Evolutionary conservation across 2,329 filamentous ascomycete genomes (phyloP).

Genomic region (Fusarium palustre): DNA sequence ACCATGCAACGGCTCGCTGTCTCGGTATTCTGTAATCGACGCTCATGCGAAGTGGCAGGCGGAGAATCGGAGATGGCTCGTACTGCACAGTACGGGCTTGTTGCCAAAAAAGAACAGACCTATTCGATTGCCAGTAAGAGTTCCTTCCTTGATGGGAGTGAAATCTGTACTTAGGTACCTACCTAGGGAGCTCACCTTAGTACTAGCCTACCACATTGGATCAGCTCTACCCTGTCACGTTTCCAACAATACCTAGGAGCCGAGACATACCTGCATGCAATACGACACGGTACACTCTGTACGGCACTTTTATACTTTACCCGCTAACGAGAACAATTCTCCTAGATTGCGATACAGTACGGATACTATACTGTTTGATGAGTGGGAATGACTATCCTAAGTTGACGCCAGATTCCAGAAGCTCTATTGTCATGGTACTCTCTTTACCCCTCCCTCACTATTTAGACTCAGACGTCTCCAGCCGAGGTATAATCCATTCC

Average conservation of each 20-base stretch:
- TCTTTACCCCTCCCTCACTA: conserved; percentile 7
- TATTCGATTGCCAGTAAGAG: not conserved
- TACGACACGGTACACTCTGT: not conserved
- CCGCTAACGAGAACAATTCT: conserved; percentile 5
- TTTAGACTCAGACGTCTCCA: not conserved
- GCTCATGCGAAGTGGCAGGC: not conserved
- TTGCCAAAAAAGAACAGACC: not conserved
- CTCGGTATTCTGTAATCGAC: not conserved
- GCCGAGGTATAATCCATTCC: conserved; percentile 10
- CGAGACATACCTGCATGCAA: conserved; percentile 6
- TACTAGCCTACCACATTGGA: not conserved
- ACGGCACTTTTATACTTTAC: not conserved
- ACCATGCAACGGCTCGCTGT: not conserved
- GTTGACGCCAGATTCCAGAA: not conserved
- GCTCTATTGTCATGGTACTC: not conserved
- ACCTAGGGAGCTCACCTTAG: not conserved
- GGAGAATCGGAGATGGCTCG: conserved; percentile 9
- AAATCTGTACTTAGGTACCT: not conserved
- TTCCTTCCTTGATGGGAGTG: not conserved
- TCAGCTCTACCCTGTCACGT: not conserved
- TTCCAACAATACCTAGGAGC: not conserved
- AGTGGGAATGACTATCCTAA: not conserved
- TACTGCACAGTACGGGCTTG: no score
- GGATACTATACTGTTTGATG: not conserved
- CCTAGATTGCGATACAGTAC: not conserved